Evolutionary conservation across 2,329 filamentous ascomycete genomes (phyloP).

Genomic region (Aspergillus sp.): DNA sequence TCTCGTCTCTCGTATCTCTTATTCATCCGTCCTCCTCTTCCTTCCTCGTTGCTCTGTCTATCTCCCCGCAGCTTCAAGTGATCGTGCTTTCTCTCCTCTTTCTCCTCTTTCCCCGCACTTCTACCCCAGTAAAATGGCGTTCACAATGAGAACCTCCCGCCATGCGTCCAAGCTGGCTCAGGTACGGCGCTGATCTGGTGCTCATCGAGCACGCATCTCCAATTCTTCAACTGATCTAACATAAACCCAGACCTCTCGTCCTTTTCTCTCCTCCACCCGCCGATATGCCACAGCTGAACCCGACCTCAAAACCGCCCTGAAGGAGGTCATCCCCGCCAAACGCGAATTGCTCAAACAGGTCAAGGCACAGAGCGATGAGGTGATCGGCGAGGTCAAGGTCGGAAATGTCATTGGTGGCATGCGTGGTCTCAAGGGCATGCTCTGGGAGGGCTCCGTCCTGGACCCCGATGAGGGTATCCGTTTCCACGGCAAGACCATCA

Average conservation of each 20-base stretch:
- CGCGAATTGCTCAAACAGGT: conserved; percentile 90
- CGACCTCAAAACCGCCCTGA: conserved; percentile 83
- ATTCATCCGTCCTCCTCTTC: not conserved
- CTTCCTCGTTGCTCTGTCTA: not conserved
- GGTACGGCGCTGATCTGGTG: conserved; percentile 14
- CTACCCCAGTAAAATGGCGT: conserved; percentile 14
- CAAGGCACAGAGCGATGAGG: conserved; percentile 76
- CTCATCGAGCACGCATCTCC: not conserved
- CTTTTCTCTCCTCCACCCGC: conserved; percentile 15
- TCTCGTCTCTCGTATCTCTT: not conserved
- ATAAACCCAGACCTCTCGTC: conserved; percentile 8
- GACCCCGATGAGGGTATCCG: conserved; percentile 96
- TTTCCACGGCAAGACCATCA: conserved; percentile 96
- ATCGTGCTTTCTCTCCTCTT: not conserved
- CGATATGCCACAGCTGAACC: conserved; percentile 66
- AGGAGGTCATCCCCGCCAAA: conserved; percentile 81
- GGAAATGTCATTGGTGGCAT: conserved; percentile 94
- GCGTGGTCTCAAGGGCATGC: conserved; percentile 95
- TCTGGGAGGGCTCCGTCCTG: conserved; percentile 97
- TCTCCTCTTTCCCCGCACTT: conserved; percentile 3
- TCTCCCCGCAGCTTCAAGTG: not conserved
- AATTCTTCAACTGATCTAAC: conserved; percentile 1
- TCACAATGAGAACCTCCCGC: conserved; percentile 32
- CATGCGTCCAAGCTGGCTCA: conserved; percentile 34
- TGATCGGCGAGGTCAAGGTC: conserved; percentile 87